Conservation (phyloP, 495 filamentous ascomycete genomes). For the Penicillium canescens region DNA sequence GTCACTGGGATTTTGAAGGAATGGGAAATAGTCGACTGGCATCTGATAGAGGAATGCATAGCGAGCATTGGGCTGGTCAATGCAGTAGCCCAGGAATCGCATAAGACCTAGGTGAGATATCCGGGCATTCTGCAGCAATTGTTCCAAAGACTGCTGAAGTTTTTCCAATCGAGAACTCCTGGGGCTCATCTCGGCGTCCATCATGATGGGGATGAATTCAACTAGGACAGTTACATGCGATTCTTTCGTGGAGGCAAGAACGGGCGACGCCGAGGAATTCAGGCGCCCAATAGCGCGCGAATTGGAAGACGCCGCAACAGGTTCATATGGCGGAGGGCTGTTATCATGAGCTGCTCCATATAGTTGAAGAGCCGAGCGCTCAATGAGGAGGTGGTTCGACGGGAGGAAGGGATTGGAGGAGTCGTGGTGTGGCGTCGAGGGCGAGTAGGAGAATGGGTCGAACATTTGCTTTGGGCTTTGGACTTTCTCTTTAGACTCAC, state of each 20-base stretch:
- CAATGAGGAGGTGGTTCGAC: conserved; percentile 37
- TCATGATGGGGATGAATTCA: conserved; percentile 48
- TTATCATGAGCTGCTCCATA: conserved; percentile 44
- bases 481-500: conserved; percentile 35
- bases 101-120: conserved; percentile 62
- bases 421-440: conserved; percentile 23
- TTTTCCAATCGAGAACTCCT: conserved; percentile 37
- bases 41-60: conserved; percentile 84
- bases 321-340: conserved; percentile 48
- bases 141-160: conserved; percentile 43
- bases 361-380: conserved; percentile 44
- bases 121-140: conserved; percentile 53
- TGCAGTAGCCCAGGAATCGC: conserved; percentile 79
- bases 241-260: conserved; percentile 37
- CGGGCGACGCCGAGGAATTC: conserved; percentile 40
- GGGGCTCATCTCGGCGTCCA: conserved; percentile 30
- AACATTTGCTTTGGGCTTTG: conserved; percentile 24
- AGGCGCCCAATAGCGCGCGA: conserved; percentile 49
- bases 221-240: conserved; percentile 44
- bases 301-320: conserved; percentile 44
- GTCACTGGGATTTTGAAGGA: conserved; percentile 45
- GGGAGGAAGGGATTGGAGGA: conserved; percentile 18
- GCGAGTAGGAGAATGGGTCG: conserved; percentile 19
- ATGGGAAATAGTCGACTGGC: conserved; percentile 58
- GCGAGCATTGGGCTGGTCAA: conserved; percentile 73